Conservation (phyloP, 495 filamentous ascomycete genomes). For the Talaromyces stipitatus region DNA sequence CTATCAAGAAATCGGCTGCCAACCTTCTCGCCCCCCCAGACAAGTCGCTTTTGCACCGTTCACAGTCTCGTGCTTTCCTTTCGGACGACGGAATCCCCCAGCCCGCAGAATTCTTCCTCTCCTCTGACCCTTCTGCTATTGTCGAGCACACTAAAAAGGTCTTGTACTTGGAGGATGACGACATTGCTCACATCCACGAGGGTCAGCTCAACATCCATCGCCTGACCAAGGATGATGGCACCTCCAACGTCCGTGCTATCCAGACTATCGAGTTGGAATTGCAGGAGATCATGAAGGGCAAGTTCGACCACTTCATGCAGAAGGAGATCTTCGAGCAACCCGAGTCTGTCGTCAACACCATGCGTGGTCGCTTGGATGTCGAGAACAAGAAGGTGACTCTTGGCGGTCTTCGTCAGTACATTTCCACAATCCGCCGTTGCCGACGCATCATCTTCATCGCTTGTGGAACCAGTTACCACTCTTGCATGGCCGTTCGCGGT, state of each 20-base stretch:
- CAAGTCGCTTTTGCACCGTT: conserved; percentile 95
- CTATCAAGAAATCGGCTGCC: conserved; percentile 81
- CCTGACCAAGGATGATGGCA: conserved; percentile 90
- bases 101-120: conserved; percentile 98
- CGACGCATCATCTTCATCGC: conserved; percentile 96
- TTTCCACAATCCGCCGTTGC: conserved; percentile 91
- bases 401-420: conserved; percentile 91
- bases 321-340: conserved; percentile 99
- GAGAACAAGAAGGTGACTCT: conserved; percentile 90
- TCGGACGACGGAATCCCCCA: conserved; percentile 95
- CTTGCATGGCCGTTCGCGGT: conserved; percentile 97
- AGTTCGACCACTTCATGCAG: conserved; percentile 99
- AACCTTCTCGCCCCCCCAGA: conserved; percentile 81
- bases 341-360: conserved; percentile 98
- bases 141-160: conserved; percentile 99
- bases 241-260: conserved; percentile 92
- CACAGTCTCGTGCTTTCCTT: conserved; percentile 96
- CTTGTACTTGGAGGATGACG: conserved; percentile 97
- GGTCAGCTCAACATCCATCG: conserved; percentile 98
- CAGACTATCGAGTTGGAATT: conserved; percentile 97
- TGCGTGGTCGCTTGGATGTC: conserved; percentile 94
- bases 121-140: conserved; percentile 95
- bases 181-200: conserved; percentile 98
- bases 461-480: conserved; percentile 96
- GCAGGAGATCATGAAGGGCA: conserved; percentile 99